phyloP scores from a whole-genome alignment of 805 yeast species.

The Pichia insulana region DNA sequence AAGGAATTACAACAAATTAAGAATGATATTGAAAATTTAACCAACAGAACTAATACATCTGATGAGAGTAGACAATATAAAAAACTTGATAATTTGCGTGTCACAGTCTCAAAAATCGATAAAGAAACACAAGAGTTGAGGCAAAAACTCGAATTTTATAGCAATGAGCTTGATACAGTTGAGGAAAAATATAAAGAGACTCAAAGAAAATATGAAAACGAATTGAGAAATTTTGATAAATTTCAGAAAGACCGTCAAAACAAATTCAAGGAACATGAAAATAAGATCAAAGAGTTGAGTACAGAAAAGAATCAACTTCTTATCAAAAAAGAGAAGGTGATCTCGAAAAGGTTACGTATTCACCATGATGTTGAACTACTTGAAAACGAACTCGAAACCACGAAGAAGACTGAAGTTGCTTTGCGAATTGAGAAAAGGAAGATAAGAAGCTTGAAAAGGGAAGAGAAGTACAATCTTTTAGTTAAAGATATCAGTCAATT shows the following conservation, averaged over 20 bases:
- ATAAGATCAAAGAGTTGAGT: slow-evolving; percentile 19
- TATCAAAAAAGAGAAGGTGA: slow-evolving; percentile 28
- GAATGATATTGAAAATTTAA: slow-evolving; percentile 48
- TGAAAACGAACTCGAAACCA: slow-evolving; percentile 20
- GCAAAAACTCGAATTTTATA: slow-evolving; percentile 27
- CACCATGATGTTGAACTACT: slow-evolving; percentile 17
- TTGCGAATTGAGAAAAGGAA: slow-evolving; percentile 17
- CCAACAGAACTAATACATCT: slow-evolving; percentile 36
- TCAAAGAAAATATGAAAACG: slow-evolving; percentile 31
- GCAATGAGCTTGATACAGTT: slow-evolving; percentile 30
- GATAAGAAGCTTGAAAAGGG: slow-evolving; percentile 17
- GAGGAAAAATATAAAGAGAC: slow-evolving; percentile 31
- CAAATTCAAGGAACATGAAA: slow-evolving; percentile 18
- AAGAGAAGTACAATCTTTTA: slow-evolving; percentile 19
- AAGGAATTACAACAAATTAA: slow-evolving; percentile 43
- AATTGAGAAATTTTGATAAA: slow-evolving; percentile 25
- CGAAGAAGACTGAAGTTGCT: slow-evolving; percentile 20
- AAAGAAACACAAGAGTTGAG: slow-evolving; percentile 29
- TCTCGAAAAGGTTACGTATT: slow-evolving; percentile 25
- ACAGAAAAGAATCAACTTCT: slow-evolving; percentile 23
- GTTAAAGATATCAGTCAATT: slow-evolving; percentile 17
- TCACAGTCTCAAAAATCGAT: slow-evolving; percentile 34
- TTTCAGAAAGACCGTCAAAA: slow-evolving; percentile 24
- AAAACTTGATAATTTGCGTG: slow-evolving; percentile 43
- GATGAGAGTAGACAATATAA: slow-evolving; percentile 50